Evolutionary conservation across 2,329 filamentous ascomycete species (phyloP).

Genomic region (Didymella arachidicola): DNA sequence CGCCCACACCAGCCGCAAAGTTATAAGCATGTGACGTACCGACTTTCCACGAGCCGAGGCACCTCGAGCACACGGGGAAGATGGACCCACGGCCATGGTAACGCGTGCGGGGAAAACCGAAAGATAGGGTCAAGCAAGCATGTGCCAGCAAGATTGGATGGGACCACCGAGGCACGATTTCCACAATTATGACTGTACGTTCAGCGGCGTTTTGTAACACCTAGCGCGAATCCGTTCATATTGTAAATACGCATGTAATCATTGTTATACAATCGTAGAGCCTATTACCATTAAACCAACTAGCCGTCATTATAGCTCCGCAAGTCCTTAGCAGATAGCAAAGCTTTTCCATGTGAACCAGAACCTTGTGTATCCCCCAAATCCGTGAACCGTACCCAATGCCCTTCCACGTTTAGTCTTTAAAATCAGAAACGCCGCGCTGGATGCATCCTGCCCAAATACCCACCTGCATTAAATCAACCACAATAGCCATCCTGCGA

Average conservation of each 20-base stretch:
- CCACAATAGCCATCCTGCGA: slow-evolving; percentile 41
- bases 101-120: slow-evolving; percentile 7
- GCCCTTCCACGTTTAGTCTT: neutral
- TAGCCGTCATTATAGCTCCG: neutral
- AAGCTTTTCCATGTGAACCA: slow-evolving; percentile 1
- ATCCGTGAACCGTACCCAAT: neutral
- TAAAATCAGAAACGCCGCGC: slow-evolving; percentile 10
- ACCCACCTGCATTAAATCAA: slow-evolving; percentile 26
- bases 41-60: slow-evolving; percentile 12
- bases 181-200: neutral
- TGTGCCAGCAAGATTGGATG: neutral
- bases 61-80: neutral
- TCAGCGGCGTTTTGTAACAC: slow-evolving; percentile 1
- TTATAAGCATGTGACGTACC: slow-evolving; percentile 15
- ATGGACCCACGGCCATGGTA: neutral
- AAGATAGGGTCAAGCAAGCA: neutral
- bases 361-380: slow-evolving; percentile 1
- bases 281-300: neutral
- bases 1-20: slow-evolving; percentile 18
- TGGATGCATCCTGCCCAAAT: slow-evolving; percentile 7
- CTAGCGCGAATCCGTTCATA: neutral
- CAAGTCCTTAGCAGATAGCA: neutral
- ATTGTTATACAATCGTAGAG: neutral
- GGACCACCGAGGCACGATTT: slow-evolving; percentile 6
- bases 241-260: neutral